Evolutionary conservation across 768 basidiomycete genomes (phyloP), one percentile per base, ranked within the genome.

Genomic region (Agrocybe praecox): DNA sequence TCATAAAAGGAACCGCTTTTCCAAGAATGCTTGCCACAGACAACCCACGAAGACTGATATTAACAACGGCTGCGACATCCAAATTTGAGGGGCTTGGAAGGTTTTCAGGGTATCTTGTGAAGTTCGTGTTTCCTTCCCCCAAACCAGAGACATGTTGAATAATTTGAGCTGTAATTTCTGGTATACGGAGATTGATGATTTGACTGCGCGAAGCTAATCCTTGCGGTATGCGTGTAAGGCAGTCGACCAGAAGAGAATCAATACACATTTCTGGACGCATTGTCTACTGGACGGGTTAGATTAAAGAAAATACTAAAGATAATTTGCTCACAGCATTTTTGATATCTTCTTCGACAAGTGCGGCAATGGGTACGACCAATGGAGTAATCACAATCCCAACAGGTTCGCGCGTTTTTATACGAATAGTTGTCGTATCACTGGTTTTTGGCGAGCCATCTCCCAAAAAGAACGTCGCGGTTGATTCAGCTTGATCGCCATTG

Each of bases 331-430:
- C 87, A 64, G 72, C 72, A 23, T 63, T 67, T 53, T 72, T 71
- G 36, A 82, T 57, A 46, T 85, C 86, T 43, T 80, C 69, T 62
- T 81, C 76, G 17, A 90, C 63, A 52, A 67, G 66, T 29, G 67
- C 64, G n/a, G 74, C 66, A 45, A 76, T 78, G 17, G 76, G 72
- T 34, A 84, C 56, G 17, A 85, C 47, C 18, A 90, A 72, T 2
- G 89, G 89, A 6, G 84, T 88, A n/a, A 87, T 53, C 43, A 72
- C 70, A 17, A 86, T 46, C 34, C 73, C 69, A 14, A 84, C 47
- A 18, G 72, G 70, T 24, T 70, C 72, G 24, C 62, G 61, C 53
- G 70, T 77, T 33, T 69, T 70, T 26, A 86, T 56, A 24, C 83
- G 80, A 33, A 77, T 61, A 7, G 75, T 75, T 2, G 72, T 78